Evolutionary conservation across 2,329 filamentous ascomycete genomes (phyloP), one percentile per base, ranked within the genome.

Genomic region (Cladosporium velox): DNA sequence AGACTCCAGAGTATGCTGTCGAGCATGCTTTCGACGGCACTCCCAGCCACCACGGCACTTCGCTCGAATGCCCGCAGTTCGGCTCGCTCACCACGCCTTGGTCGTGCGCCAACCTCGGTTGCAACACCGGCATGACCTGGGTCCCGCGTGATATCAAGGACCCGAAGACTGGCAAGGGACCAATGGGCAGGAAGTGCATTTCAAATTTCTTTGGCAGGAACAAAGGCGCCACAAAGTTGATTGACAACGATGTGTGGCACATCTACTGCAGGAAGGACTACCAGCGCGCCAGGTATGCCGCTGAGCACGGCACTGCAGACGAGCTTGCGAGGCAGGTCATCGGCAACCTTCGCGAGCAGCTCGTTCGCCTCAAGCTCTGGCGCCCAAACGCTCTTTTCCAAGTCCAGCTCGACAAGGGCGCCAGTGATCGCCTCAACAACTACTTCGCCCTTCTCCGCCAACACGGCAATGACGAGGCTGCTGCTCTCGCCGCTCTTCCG

Each of bases 161-260:
- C 38, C 64, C 68, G 32, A 41, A 26, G 18, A 55, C 21, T 32
- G 28, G 70, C 28, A 67, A 67, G 34, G 57, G 64, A 26, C 41
- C 58, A 7, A 57, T 51, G 24, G 69, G 68, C 59, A 87, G 91
- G 58, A 94, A 94, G 78, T 88, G 90, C 5, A 90, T 94, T 67
- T 92, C 90, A 0, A 91, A 95, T 73, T 86, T 93, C 65, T 94
- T 94, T 71, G 91, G 91, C 26, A 87, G 92, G 44, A 95, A 95
- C 82, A 95, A 95, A 78, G 83, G 86, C 8, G 90, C 88, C 72
- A 95, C 91, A 0, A 85, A 89, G 38, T 82, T 84, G 54, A 91
- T 95, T 59, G 90, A 90, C 0, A 79, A 85, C 6, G 78, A 86
- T 26, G 85, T 91, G 2, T 94, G 91, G 91, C 87, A 92, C 0